A percentile compares a stretch with the other conserved stretches of the same genome.
Evolutionary conservation across 1,139 yeast species (phyloP).

Genomic region (Spathaspora sp.): DNA sequence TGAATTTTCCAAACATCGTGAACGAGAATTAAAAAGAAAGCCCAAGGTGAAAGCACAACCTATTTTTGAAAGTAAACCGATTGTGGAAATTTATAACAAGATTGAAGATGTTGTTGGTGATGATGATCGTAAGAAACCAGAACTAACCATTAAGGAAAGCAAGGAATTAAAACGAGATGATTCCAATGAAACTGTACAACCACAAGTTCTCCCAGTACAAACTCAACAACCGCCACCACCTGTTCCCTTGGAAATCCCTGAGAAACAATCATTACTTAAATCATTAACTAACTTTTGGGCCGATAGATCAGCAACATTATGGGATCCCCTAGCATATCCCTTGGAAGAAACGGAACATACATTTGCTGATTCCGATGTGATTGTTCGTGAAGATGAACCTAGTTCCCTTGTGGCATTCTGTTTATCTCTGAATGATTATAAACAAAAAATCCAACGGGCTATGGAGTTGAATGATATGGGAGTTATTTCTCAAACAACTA

Average conservation of each 20-base stretch:
- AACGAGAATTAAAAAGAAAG: conserved; percentile 64
- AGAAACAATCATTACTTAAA: conserved; percentile 74
- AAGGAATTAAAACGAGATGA: conserved; percentile 4
- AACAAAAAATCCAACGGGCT: conserved; percentile 55
- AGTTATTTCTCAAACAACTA: conserved; percentile 4
- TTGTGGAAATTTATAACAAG: conserved; percentile 87
- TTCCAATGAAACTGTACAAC: conserved; percentile 5
- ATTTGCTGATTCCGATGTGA: conserved; percentile 90
- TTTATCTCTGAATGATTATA: conserved; percentile 79
- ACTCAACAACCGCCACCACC: not conserved
- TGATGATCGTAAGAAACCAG: conserved; percentile 15
- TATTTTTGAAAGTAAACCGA: conserved; percentile 76
- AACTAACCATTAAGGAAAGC: conserved; percentile 10
- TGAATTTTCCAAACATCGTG: conserved; percentile 88
- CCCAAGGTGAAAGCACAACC: conserved; percentile 74
- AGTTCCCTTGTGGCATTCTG: conserved; percentile 93
- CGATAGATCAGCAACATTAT: conserved; percentile 89
- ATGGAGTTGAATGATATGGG: conserved; percentile 25
- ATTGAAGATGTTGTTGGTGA: conserved; percentile 81
- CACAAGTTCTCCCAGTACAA: conserved; percentile 1
- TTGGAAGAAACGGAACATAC: conserved; percentile 80
- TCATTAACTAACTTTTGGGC: conserved; percentile 95
- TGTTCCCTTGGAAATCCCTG: conserved; percentile 33
- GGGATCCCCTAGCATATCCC: conserved; percentile 93
- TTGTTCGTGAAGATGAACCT: conserved; percentile 96